Evolutionary conservation across 495 filamentous ascomycete genomes (phyloP).

Genomic region (Zalerion maritima): DNA sequence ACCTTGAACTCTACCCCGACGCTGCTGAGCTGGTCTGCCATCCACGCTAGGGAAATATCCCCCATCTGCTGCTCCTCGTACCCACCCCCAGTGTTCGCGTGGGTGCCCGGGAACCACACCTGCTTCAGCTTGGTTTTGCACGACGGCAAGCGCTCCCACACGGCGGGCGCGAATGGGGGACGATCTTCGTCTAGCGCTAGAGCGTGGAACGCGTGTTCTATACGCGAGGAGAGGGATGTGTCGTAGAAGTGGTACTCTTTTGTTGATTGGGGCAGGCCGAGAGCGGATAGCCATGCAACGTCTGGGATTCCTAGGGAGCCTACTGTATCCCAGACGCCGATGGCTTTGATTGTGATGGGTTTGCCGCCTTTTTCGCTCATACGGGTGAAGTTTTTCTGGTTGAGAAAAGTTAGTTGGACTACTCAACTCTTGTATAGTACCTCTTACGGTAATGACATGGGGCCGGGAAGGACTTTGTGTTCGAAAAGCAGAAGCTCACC

Average conservation of each 20-base stretch:
- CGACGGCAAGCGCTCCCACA: conserved; percentile 37
- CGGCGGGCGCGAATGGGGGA: conserved; percentile 44
- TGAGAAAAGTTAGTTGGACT: conserved; percentile 10
- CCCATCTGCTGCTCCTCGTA: conserved; percentile 14
- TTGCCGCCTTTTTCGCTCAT: conserved; percentile 19
- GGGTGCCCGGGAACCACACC: conserved; percentile 60
- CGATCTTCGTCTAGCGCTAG: conserved; percentile 59
- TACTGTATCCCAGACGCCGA: conserved; percentile 49
- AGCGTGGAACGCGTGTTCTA: conserved; percentile 60
- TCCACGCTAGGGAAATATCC: conserved; percentile 3
- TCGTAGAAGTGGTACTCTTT: conserved; percentile 47
- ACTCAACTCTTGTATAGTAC: background rate
- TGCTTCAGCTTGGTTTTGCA: conserved; percentile 48
- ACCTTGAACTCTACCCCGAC: too few relatives aligned
- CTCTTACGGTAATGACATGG: background rate
- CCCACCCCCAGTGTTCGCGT: conserved; percentile 52
- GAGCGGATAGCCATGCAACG: conserved; percentile 16
- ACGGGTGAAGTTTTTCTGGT: conserved; percentile 21
- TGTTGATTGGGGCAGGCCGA: conserved; percentile 31
- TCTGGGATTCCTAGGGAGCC: conserved; percentile 40
- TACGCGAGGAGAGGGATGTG: conserved; percentile 37
- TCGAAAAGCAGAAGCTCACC: too few relatives aligned
- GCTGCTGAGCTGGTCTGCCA: conserved; percentile 4
- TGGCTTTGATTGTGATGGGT: conserved; percentile 33
- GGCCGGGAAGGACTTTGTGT: conserved; percentile 1